Base-by-base conservation (phyloP, 768 basidiomycete genomes). In the Lentinula raphanica region DNA sequence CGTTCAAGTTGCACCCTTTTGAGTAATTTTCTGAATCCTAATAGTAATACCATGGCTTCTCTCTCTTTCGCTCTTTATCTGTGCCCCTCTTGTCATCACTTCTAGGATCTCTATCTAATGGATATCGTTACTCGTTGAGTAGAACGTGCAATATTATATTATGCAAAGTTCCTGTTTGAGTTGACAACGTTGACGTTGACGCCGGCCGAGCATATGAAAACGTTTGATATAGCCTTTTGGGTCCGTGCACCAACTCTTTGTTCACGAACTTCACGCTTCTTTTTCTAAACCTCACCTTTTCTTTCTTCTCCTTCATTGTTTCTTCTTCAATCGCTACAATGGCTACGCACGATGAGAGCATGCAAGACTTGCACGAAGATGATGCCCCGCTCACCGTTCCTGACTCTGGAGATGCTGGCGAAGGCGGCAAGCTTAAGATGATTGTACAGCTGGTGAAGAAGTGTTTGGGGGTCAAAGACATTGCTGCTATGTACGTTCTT, bases 371-470 rank as follows among this genome's bases (percentile, higher is more conserved):
- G 1, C 28, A 85, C 62, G 80, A 84, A 25, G 84, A 85, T 9
- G 72, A 78, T 25, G 76, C 81, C 8, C 79, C 72, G 13, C 76
- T 90, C 45, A 83, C 87, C 13, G 80, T 91, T 3, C 85, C 87
- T 58, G 89, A 91, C 62, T 69, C 80, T 40, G 80, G 76, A 40
- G 90, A 92, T 58, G 67, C 79, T 40, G 88, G 90, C 31, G 95
- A 98, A 69, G 91, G 92, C 60, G 90, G 92, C 48, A 95, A 90
- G 79, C 78, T 97, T 59, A 94, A 90, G 81, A 94, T 95, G 86
- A 92, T 98, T 49, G 77, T 98, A 17, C 86, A 89, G 68, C 82
- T 98, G 56, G 84, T 95, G 62, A 94, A 93, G 77, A 92, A 88
- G 72, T 94, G 83, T 65, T 78, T 97, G 31, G 94, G 94, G 5